Evolutionary conservation across 1,139 yeast genomes (phyloP), one percentile per base, ranked within the genome.

Genomic region (Suhomyces yuchorum): DNA sequence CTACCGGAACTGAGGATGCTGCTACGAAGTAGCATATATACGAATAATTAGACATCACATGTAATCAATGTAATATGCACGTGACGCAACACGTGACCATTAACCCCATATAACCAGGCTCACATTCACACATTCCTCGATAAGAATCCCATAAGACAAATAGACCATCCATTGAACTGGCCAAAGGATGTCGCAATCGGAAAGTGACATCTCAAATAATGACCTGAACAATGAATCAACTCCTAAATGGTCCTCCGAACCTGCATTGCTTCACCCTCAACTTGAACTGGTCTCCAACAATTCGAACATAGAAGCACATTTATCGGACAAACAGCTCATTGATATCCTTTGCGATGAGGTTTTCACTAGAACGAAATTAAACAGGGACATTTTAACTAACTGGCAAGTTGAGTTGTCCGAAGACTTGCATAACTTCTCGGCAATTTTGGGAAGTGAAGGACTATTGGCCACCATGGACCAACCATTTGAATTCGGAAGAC

Each of bases 401-500:
- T 75, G 79, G 79, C 73, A 71, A 50, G 58, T 69, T 4, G 78
- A 73, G 41, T 52, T 73, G 32, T 42, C 40, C 3, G 51, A 56
- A 24, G 65, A 65, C 46, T 51, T 53, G 8, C 51, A 54, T 19
- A 47, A 53, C 9, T 56, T 70, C 35, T 49, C 59, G 7, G 52
- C 62, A 3, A 53, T 61, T 4, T 55, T 70, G 2, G 63, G 64
- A 40, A 61, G 65, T 36, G 67, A 65, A 14, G 51, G 65, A 12
- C 47, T 67, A 4, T 43, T 66, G 18, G 20, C 46, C 3, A 18
- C 35, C 8, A 39, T 42, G n/a, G 49, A 40, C 19, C 18, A 24
- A 5, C 48, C 47, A 15, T 28, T 44, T 33, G 40, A 23, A 9
- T 43, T 33, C 35, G 35, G 22, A 9, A 32, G 40, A 24, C 33